Conservation (phyloP, 75 land plant species). For the Cupressus sempervirens region DNA sequence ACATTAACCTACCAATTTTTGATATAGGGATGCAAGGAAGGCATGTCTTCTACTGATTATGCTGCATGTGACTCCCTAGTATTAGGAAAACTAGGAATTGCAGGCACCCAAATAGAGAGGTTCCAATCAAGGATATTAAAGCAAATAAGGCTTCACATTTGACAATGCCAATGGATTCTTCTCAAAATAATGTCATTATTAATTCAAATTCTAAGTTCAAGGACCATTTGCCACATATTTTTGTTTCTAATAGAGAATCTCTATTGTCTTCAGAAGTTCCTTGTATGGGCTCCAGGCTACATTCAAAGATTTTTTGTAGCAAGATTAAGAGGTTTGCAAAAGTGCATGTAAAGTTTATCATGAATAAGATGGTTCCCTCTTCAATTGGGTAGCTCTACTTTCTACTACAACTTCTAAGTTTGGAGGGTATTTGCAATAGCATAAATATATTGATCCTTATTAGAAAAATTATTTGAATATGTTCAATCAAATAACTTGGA, state of each 20-base stretch:
- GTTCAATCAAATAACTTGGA: too few species aligned
- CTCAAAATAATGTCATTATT: not conserved
- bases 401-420: conserved; percentile 30
- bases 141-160: not conserved
- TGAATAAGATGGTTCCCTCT: conserved; percentile 34
- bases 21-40: too few species aligned
- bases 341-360: conserved; percentile 31
- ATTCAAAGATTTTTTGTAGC: not conserved
- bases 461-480: too few species aligned
- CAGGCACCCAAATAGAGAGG: conserved; percentile 12
- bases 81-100: conserved; percentile 10
- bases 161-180: not conserved
- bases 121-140: not conserved
- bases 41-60: too few species aligned
- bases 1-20: too few species aligned
- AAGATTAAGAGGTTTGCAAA: conserved; percentile 25
- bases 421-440: conserved; percentile 16
- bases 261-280: conserved; percentile 8
- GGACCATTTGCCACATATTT: not conserved
- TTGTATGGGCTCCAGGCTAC: not conserved
- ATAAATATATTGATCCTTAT: too few species aligned
- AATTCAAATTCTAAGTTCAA: conserved; percentile 4
- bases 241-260: not conserved
- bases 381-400: conserved; percentile 28
- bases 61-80: too few species aligned